These are phyloP conservation scores for Scytalidium sp. DNA, from an alignment of 2,329 filamentous ascomycete genomes.

Conservation along the genomic window DNA sequence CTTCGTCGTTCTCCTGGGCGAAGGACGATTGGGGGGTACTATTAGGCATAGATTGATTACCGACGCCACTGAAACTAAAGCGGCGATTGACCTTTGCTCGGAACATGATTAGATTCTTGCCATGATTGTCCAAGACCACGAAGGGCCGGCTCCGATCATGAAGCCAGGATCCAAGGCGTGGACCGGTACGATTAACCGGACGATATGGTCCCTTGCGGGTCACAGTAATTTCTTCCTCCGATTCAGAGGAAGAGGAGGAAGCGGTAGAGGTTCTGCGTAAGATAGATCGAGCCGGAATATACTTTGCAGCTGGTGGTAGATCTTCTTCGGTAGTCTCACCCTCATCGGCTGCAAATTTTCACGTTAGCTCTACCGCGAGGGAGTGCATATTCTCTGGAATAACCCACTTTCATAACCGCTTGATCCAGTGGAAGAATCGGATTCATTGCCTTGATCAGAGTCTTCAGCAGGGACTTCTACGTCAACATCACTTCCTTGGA, in stretches of 20 bases:
- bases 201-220: slow-evolving; percentile 17
- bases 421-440: slow-evolving; percentile 32
- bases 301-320: slow-evolving; percentile 43
- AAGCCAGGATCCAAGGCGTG: slow-evolving; percentile 29
- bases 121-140: slow-evolving; percentile 35
- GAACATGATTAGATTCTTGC: slow-evolving; percentile 38
- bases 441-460: slow-evolving; percentile 22
- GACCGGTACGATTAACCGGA: slow-evolving; percentile 17
- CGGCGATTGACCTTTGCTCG: slow-evolving; percentile 29
- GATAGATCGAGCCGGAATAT: slow-evolving; percentile 44
- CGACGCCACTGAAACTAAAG: slow-evolving; percentile 34
- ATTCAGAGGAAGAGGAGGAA: slow-evolving; percentile 32
- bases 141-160: slow-evolving; percentile 33
- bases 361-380: slow-evolving; percentile 38
- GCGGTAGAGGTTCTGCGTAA: slow-evolving; percentile 44
- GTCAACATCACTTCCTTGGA: slow-evolving; percentile 11
- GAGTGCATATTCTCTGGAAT: slow-evolving; percentile 14
- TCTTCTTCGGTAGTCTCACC: slow-evolving; percentile 61
- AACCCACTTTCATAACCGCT: slow-evolving; percentile 59
- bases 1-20: slow-evolving; percentile 34
- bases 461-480: slow-evolving; percentile 33
- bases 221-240: slow-evolving; percentile 30
- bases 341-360: slow-evolving; percentile 45
- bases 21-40: slow-evolving; percentile 15
- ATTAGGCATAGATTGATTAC: slow-evolving; percentile 16